Evolutionary conservation across 495 filamentous ascomycete genomes (phyloP), one percentile per base, ranked within the genome.

Genomic region (Neurospora sp.): DNA sequence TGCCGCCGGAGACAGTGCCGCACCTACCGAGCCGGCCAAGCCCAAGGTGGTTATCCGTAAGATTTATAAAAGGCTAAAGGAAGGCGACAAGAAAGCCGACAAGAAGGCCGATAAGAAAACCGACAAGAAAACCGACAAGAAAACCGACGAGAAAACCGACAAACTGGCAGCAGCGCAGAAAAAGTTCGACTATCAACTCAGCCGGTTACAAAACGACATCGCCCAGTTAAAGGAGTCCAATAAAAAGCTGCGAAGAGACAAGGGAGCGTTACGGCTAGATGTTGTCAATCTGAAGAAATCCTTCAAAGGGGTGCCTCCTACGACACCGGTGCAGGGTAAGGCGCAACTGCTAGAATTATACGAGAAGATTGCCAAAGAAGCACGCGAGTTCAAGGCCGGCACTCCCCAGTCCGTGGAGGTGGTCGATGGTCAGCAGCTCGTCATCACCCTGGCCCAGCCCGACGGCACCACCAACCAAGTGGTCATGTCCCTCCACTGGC

Each of bases 401-500:
- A 62, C 54, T 27, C 54, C 54, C 23, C 12, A 62, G 54, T 62
- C 54, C 14, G 54, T 62, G 12, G 12, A 27, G 27, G 23, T 62
- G 54, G 5, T 6, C 16, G 27, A 62, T 27, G 23, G 3, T 8
- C 23, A 62, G 54, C 6, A 62, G 54, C 27, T 62, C 27, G 6
- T 8, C 14, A 7, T 62, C 27, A 18, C 54, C 54, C 12, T 62
- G 12, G 54, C 27, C 54, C 54, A 62, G 3, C 54, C 54, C 27
- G 54, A 62, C 54, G 23, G 54, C 54, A 62, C 54, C 70, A 12
- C 41, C 40, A 31, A 62, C 27, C 27, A 62, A 27, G 6, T 62
- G 54, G 4, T 35, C 23, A 42, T 69, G 37, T 23, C 14, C 44
- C 41, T 81, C 40, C 71, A 88, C 69, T 91, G 89, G 79, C 87